Base-by-base conservation (phyloP, 192 early-diverging fungal genomes). In the Dissophora globulifera region DNA sequence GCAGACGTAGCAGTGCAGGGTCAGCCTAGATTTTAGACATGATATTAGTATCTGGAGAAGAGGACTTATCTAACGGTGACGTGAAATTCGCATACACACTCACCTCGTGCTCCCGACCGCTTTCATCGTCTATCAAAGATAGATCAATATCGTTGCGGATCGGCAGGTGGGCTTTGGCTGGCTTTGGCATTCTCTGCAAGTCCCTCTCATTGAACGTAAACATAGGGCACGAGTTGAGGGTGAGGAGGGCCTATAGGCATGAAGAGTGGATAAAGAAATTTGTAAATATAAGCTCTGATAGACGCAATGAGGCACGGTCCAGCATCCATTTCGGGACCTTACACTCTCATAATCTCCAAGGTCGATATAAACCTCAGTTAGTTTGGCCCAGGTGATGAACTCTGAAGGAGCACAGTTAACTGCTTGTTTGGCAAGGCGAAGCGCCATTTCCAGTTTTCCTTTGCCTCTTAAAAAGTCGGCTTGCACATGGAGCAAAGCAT, bases 221-320 rank as follows among this genome's bases (percentile, higher is more conserved):
- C 98, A 99, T 99, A 10, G 98, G 98, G 78, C 98, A 99, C 16
- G 96, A 93, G 78, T 99, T 99, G 60, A 99, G 87, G 0, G 96
- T 92, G 59, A 99, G 84, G 13, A 99, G 83, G 19, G 98, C 98
- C 88, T 91, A 83, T 38, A n/a, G n/a, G n/a, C n/a, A n/a, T n/a
- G n/a, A n/a, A n/a, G n/a, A n/a, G n/a, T n/a, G n/a, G n/a, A n/a
- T n/a, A n/a, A n/a, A n/a, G n/a, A n/a, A n/a, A n/a, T n/a, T n/a
- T n/a, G n/a, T n/a, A n/a, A n/a, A n/a, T n/a, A n/a, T n/a, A n/a
- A n/a, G n/a, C n/a, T n/a, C n/a, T n/a, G n/a, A n/a, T n/a, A n/a
- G n/a, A n/a, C n/a, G n/a, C n/a, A n/a, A n/a, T n/a, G n/a, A n/a
- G n/a, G n/a, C n/a, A n/a, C n/a, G n/a, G n/a, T n/a, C n/a, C n/a